These are phyloP conservation scores for Pseudogymnoascus sp. DNA, from an alignment of 2,329 filamentous ascomycete species.

Conservation along the genomic window DNA sequence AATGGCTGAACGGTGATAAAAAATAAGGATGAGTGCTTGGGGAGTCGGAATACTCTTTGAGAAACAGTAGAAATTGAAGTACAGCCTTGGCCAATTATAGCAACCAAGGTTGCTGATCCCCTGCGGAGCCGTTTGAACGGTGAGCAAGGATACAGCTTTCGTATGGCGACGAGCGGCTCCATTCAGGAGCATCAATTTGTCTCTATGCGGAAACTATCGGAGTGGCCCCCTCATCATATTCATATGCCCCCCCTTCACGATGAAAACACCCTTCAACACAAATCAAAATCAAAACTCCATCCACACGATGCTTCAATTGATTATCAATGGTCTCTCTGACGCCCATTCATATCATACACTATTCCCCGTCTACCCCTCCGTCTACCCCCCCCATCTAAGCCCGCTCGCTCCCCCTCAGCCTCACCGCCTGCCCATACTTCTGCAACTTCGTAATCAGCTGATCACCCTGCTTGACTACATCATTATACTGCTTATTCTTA, in stretches of 20 bases:
- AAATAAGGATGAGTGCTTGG: no score
- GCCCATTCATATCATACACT: slow-evolving; percentile 6
- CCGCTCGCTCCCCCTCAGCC: slow-evolving; percentile 88
- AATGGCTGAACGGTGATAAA: no score
- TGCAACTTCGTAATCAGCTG: slow-evolving; percentile 97
- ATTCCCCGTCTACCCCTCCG: background rate
- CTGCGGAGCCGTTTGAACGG: no score
- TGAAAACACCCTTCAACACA: background rate
- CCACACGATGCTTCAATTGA: background rate
- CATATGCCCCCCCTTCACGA: background rate
- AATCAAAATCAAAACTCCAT: background rate
- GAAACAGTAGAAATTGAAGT: no score
- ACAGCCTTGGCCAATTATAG: no score
- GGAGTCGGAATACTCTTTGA: no score
- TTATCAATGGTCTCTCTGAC: slow-evolving; percentile 2
- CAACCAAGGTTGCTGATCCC: no score
- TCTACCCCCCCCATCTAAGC: slow-evolving; percentile 42
- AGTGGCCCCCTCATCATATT: background rate
- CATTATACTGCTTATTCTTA: slow-evolving; percentile 99
- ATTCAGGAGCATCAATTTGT: no score
- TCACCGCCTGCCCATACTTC: slow-evolving; percentile 96
- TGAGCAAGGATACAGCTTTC: no score
- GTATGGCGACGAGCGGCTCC: no score
- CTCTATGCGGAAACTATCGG: background rate
- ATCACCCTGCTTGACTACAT: slow-evolving; percentile 95